Base-by-base conservation (phyloP, 1,284 basidiomycete genomes). In the Albatrellus sp. region DNA sequence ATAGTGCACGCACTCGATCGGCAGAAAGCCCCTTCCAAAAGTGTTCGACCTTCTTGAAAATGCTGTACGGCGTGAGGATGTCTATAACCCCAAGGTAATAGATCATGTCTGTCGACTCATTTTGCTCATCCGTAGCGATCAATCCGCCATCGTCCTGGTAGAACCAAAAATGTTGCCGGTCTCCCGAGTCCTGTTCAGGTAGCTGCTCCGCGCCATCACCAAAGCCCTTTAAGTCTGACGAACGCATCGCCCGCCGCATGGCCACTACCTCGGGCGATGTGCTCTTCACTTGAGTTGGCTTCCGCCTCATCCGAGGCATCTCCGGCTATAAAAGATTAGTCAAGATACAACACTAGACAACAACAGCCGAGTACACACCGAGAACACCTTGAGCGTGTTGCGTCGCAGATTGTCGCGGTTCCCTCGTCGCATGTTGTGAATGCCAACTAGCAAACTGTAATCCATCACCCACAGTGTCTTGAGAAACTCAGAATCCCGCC, bases 101-200 rank as follows among this genome's bases (percentile, higher is more conserved):
- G 49, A 98, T 88, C 42, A 76, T 77, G 52, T 85, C 79, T 60
- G 85, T 65, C 3, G 73, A 65, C 29, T 74, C 67, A 59, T 98
- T 94, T 17, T 60, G 62, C 54, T 94, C 90, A 60, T 94, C 81
- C 12, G 93, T 96, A 20, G 91, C 90, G 24, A 84, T 77, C 47
- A 96, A 63, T 1, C 96, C 94, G 19, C 93, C 93, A 57, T 98
- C 96, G 58, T 98, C 92, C 57, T 94, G 90, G 59, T 97, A 98
- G 64, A 98, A 98, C 32, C 96, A 62, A 60, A 94, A 92, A 51
- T 90, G 77, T 40, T 81, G 75, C 19, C 89, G 74, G 55, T 96
- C 90, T 38, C 76, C 77, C 48, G 66, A 74, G 49, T 78, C 74
- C 49, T 80, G 75, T 40, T 73, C 72, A 0, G 89, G 89, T 11